These are phyloP conservation scores for Pseudogymnoascus sp. DNA, from an alignment of 2,329 filamentous ascomycete genomes.

Conservation along the genomic window DNA sequence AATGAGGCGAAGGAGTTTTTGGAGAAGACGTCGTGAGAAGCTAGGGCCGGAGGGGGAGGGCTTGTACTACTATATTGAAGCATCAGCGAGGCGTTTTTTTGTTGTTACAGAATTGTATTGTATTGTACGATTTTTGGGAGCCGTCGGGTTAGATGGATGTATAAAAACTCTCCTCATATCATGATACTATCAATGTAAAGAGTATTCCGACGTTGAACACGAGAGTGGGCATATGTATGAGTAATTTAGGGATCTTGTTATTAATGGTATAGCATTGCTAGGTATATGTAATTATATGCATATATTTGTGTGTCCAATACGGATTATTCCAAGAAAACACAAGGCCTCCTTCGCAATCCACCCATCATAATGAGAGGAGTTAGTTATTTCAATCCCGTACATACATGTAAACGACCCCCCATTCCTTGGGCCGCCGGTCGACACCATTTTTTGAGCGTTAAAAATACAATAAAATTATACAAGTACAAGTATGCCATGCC, in stretches of 20 bases:
- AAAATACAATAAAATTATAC: constrained; percentile 4
- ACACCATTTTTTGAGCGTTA: background rate
- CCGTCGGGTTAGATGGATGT: background rate
- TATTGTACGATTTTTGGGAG: background rate
- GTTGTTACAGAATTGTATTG: background rate
- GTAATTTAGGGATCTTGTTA: background rate
- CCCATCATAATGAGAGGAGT: constrained; percentile 6
- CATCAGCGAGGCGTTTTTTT: constrained; percentile 5
- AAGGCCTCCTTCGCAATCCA: background rate
- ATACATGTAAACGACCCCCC: background rate
- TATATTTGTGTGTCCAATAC: background rate
- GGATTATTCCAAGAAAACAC: background rate
- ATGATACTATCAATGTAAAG: background rate
- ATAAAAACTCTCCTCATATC: background rate
- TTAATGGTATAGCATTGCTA: constrained; percentile 1
- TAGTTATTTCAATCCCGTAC: background rate
- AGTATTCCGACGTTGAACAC: background rate
- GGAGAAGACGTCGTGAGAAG: constrained; percentile 51
- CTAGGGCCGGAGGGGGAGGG: background rate
- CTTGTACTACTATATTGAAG: constrained; percentile 5
- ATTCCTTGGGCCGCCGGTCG: background rate
- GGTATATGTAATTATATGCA: background rate
- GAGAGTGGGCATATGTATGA: background rate
- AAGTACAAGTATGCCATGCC: background rate
- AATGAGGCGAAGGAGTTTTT: constrained; percentile 97